Evolutionary conservation across 495 filamentous ascomycete genomes (phyloP), one percentile per base, ranked within the genome.

Genomic region (Aspergillus sclerotiicarbonarius): DNA sequence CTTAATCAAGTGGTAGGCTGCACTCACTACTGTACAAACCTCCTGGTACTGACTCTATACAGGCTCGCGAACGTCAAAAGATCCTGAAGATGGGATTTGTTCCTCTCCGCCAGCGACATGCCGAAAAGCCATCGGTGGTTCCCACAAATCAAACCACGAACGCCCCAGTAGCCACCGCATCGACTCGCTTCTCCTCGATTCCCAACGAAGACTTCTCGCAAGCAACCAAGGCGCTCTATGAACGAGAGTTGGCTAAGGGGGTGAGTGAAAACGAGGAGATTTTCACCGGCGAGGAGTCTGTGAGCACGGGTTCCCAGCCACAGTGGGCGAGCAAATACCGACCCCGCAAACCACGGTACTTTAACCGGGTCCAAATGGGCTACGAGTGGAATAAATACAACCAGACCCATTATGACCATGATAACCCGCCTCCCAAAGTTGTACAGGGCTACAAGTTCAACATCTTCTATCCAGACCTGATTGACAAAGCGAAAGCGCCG

Each of bases 381-480:
- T 99, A 97, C 72, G 94, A 99, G 69, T 99, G 94, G 94, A 99
- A 99, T 71, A 99, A 99, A 69, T 99, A 99, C 79, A 99, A 99
- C 65, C 94, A 99, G 73, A 99, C 94, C 2, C 94, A 99, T 76
- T 99, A 99, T 75, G 95, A 98, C 67, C 93, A 97, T 71, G 95
- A 98, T 66, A 96, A 99, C 64, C 94, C 94, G 7, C 94, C 94
- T 3, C 94, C 94, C 13, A 96, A 97, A 72, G 94, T 98, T 19
- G 94, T 98, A 46, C 94, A 98, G 72, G 94, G 94, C 32, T 99
- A 98, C 75, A 96, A 96, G 62, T 99, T 99, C 80, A 99, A 98
- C 72, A 95, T 99, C 45, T 98, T 99, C 74, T 99, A 99, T 61
- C 95, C 94, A 2, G 94, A 98, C 63, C 82, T 98, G n/a, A 96